Percentiles rank a stretch among this genome's conserved stretches.
phyloP scores from a whole-genome alignment of 257 asterid genomes.

The Solanum ossicruentum region DNA sequence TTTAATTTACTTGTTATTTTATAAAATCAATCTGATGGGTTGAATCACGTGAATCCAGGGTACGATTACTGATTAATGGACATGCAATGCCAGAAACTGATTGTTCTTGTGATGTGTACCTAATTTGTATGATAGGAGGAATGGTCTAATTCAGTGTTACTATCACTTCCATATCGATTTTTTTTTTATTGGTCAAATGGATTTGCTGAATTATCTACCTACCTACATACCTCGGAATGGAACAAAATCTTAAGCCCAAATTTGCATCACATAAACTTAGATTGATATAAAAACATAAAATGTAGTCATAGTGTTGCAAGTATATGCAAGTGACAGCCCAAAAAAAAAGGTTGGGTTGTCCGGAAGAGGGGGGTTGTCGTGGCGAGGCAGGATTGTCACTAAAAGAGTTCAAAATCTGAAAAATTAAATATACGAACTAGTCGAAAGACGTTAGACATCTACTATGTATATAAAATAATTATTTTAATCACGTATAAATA shows the following conservation, averaged over 20 bases:
- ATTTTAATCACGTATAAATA: no score
- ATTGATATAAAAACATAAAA: conserved; percentile 1
- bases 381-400: no score
- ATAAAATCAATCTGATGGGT: neutral
- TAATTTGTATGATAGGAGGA: neutral
- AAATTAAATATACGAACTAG: no score
- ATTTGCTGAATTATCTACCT: neutral
- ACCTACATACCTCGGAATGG: neutral
- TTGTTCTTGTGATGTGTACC: neutral
- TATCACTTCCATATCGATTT: neutral
- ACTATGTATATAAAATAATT: no score
- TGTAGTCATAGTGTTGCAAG: neutral
- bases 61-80: conserved; percentile 12
- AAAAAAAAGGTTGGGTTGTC: no score
- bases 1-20: neutral
- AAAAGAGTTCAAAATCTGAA: no score
- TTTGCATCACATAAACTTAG: neutral
- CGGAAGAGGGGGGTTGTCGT: no score
- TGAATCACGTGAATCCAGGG: conserved; percentile 29
- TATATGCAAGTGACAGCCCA: no score
- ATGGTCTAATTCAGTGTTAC: neutral
- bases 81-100: neutral
- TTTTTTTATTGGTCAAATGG: neutral
- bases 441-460: no score
- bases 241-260: neutral